These are phyloP conservation scores for Aaosphaeria pasadenensis DNA, from an alignment of 2,329 filamentous ascomycete species.

Conservation along the genomic window DNA sequence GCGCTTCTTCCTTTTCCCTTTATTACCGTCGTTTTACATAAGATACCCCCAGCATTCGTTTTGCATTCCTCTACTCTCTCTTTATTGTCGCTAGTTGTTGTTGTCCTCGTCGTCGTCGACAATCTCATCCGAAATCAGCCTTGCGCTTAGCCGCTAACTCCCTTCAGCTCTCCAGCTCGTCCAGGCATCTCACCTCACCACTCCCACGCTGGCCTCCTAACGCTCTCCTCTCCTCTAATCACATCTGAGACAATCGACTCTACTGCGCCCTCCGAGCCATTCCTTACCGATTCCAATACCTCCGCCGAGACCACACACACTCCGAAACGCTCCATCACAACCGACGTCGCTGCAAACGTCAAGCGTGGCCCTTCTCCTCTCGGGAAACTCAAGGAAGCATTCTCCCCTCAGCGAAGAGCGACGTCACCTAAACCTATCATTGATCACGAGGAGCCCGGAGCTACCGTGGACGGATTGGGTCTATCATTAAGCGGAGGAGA, in stretches of 20 bases:
- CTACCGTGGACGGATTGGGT: slow-evolving; percentile 42
- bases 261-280: slow-evolving; percentile 20
- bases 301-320: slow-evolving; percentile 24
- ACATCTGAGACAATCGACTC: slow-evolving; percentile 41
- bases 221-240: slow-evolving; percentile 48
- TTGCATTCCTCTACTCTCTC: slow-evolving; percentile 6
- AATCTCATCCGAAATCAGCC: not conserved
- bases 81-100: not conserved
- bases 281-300: slow-evolving; percentile 29
- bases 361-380: slow-evolving; percentile 67
- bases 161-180: slow-evolving; percentile 27
- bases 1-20: slow-evolving; percentile 1
- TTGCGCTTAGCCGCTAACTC: slow-evolving; percentile 22
- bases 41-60: slow-evolving; percentile 5
- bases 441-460: slow-evolving; percentile 37
- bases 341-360: slow-evolving; percentile 27
- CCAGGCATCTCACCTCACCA: slow-evolving; percentile 46
- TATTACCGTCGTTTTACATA: not conserved
- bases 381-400: slow-evolving; percentile 69
- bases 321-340: slow-evolving; percentile 29
- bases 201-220: slow-evolving; percentile 49
- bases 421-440: slow-evolving; percentile 26
- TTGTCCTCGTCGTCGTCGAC: slow-evolving; percentile 2
- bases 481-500: slow-evolving; percentile 44
- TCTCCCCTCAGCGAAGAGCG: slow-evolving; percentile 45